Conservation (phyloP, 352 stramenopile genomes). For the Aphanomyces invadans region DNA sequence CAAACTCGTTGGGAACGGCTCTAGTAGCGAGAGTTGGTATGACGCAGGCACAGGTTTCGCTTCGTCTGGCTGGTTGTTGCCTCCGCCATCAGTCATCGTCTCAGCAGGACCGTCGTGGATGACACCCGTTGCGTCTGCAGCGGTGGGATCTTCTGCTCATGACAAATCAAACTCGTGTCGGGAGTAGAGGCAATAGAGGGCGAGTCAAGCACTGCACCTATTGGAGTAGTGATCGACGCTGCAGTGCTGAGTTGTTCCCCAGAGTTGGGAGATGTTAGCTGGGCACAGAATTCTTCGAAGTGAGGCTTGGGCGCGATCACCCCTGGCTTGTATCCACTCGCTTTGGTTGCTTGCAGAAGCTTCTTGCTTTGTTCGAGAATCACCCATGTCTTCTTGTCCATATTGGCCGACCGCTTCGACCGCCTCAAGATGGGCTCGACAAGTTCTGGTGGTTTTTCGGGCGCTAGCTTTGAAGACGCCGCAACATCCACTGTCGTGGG, state of each 20-base stretch:
- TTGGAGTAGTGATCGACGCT: too few species aligned
- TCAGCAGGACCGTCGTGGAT: too few species aligned
- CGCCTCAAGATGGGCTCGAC: not conserved
- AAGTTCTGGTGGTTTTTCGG: not conserved
- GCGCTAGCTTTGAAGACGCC: too few species aligned
- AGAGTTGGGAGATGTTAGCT: not conserved
- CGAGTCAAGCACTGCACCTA: too few species aligned
- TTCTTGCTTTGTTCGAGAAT: conserved; percentile 18
- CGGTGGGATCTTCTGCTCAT: too few species aligned
- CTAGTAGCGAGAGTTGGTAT: conserved; percentile 51
- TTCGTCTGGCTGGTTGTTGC: conserved; percentile 9
- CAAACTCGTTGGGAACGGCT: conserved; percentile 36
- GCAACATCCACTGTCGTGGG: too few species aligned
- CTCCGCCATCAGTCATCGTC: too few species aligned
- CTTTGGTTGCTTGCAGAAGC: not conserved
- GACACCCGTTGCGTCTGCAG: too few species aligned
- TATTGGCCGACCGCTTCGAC: conserved; percentile 1
- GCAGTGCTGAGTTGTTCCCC: not conserved
- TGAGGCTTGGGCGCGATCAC: conserved; percentile 10
- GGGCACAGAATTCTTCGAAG: not conserved
- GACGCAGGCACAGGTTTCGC: conserved; percentile 20
- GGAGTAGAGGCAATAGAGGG: too few species aligned
- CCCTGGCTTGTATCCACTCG: not conserved
- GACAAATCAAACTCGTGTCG: too few species aligned
- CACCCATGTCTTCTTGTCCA: conserved; percentile 22